Conservation (phyloP, 164 flowering plant genomes). For the Annona squamosa region DNA sequence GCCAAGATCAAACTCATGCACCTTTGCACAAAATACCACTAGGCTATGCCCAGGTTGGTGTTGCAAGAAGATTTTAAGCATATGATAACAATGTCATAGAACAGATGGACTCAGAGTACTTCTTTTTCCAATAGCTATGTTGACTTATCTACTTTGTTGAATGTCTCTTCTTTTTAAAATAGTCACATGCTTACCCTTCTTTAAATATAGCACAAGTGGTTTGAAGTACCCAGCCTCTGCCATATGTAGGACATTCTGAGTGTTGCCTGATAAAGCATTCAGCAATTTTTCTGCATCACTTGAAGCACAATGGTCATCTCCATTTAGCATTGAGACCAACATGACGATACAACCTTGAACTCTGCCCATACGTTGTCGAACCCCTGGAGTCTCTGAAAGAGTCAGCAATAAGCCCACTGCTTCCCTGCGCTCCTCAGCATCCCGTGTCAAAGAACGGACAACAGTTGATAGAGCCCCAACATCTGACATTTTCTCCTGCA, state of each 20-base stretch:
- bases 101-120: too few species aligned
- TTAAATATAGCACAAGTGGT: constrained; percentile 60
- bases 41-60: too few species aligned
- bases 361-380: constrained; percentile 58
- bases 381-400: constrained; percentile 42
- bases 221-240: constrained; percentile 88
- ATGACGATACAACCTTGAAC: constrained; percentile 78
- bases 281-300: constrained; percentile 49
- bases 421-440: constrained; percentile 63
- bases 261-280: constrained; percentile 49
- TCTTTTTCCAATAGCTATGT: too few species aligned
- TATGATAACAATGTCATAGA: too few species aligned
- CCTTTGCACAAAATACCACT: too few species aligned
- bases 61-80: too few species aligned
- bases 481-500: constrained; percentile 75
- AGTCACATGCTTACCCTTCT: constrained; percentile 41
- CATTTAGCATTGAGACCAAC: constrained; percentile 67
- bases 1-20: too few species aligned
- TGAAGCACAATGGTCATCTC: constrained; percentile 56
- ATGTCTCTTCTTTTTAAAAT: neutral
- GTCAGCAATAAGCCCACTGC: constrained; percentile 59
- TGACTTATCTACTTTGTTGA: too few species aligned
- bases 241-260: constrained; percentile 88
- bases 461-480: constrained; percentile 32
- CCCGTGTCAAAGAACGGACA: constrained; percentile 65